A percentile compares a stretch with the other conserved stretches of the same genome.
phyloP scores from a whole-genome alignment of 129 eudicot genomes.

The Heracleum sosnowskyi region DNA sequence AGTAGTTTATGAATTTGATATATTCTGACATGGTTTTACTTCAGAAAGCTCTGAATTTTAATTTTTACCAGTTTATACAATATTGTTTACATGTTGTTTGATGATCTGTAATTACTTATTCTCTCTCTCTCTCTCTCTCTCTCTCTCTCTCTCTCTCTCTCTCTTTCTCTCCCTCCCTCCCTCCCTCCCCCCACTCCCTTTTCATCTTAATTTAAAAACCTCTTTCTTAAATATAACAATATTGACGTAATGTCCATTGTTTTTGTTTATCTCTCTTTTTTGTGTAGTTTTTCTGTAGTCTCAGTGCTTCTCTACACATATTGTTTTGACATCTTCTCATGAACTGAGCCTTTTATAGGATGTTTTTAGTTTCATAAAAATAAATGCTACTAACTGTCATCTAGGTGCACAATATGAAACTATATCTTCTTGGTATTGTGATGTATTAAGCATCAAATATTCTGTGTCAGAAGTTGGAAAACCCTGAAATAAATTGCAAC shows the following conservation, averaged over 20 bases:
- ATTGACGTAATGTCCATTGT: no score
- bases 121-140: neutral
- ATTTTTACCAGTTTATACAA: neutral
- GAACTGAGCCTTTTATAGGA: neutral
- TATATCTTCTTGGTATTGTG: neutral
- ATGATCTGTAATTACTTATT: neutral
- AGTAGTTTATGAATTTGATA: neutral
- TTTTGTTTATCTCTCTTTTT: neutral
- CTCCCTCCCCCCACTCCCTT: no score
- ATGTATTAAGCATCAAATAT: neutral
- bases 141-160: neutral
- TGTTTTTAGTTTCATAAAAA: neutral
- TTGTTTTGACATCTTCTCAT: neutral
- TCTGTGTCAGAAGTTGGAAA: neutral
- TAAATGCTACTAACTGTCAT: neutral
- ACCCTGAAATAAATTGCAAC: neutral
- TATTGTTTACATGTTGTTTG: neutral
- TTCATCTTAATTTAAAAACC: no score
- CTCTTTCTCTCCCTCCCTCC: no score
- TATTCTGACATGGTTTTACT: neutral
- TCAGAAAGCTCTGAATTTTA: neutral
- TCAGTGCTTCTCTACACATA: no score
- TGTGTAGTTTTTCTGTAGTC: neutral
- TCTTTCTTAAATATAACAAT: no score
- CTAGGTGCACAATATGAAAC: neutral